Base-by-base conservation (phyloP, 202 grass and related monocot genomes). In the Bolboschoenoplectus hybrid region DNA sequence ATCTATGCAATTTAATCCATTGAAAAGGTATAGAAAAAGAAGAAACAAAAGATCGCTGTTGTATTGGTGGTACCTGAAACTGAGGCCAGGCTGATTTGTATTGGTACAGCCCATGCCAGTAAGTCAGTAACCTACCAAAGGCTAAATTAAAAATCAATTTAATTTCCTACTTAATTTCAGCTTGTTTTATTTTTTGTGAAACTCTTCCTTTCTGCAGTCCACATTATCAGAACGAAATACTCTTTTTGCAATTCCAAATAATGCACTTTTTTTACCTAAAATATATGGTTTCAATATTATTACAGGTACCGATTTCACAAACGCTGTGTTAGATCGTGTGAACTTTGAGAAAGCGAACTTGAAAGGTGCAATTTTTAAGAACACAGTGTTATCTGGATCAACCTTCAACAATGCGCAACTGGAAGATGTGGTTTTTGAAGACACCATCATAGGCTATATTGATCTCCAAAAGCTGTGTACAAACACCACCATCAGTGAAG, bases 381-480 rank as follows among this genome's bases (percentile, higher is more conserved):
- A 98, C 46, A 88, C 91, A 0, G 82, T 98, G 34, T 69, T 96
- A 68, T 95, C 91, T 35, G 93, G 93, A 84, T 98, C 93, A 1
- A 98, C 97, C 17, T 98, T 98, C 1, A 56, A 84, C 16, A 89
- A 92, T 35, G 92, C 96, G 8, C 85, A 94, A 72, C 89, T 98
- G 73, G 64, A 90, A 32, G 85, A 88, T 36, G 89, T 51, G 0
- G 69, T 82, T 35, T 98, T 94, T 6, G 97, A 98, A 85, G 97
- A 98, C 84, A 98, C 93, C 3, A 92, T 98, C 65, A 96, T 98
- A 0, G 92, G 97, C 38, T 98, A 92, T 79, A 87, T 96, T 72
- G 97, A 98, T 80, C 93, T 98, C 64, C 97, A 96, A 85, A 98
- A 98, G 91, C 85, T 96, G 17, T 98, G 93, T 52, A 81, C 60